These are phyloP conservation scores for Auricularia heimuer DNA, from an alignment of 768 basidiomycete genomes.

Conservation along the genomic window DNA sequence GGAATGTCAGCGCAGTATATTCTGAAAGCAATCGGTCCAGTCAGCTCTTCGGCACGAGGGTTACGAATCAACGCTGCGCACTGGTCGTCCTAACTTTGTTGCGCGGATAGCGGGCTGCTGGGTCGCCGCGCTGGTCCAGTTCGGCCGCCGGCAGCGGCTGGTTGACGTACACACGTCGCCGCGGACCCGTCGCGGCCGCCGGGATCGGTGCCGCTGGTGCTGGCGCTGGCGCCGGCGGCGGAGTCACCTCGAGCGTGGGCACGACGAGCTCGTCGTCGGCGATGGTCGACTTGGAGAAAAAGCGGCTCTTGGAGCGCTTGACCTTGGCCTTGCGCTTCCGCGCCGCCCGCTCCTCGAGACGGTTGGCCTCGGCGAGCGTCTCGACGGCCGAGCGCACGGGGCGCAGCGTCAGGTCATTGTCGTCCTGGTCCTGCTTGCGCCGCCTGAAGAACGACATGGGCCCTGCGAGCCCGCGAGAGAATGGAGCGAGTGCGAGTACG, in stretches of 20 bases:
- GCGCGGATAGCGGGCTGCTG: slow-evolving; percentile 64
- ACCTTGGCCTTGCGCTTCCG: slow-evolving; percentile 34
- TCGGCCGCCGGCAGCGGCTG: slow-evolving; percentile 53
- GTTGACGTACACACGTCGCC: slow-evolving; percentile 80
- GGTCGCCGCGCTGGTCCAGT: slow-evolving; percentile 62
- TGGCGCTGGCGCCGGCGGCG: not conserved
- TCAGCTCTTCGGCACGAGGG: not conserved
- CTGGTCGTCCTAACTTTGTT: slow-evolving; percentile 94
- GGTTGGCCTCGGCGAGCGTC: slow-evolving; percentile 78
- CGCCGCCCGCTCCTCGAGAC: slow-evolving; percentile 62
- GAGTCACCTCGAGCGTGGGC: not conserved
- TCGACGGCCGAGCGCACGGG: slow-evolving; percentile 91
- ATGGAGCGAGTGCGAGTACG: no score
- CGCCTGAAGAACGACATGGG: not conserved
- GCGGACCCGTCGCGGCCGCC: slow-evolving; percentile 35
- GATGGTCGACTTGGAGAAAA: not conserved
- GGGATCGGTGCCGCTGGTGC: not conserved
- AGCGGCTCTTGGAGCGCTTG: not conserved
- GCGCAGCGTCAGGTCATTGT: slow-evolving; percentile 77
- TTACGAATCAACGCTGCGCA: slow-evolving; percentile 31
- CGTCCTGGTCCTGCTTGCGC: slow-evolving; percentile 18
- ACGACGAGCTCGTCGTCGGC: not conserved
- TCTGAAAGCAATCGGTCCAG: slow-evolving; percentile 33
- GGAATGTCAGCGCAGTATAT: slow-evolving; percentile 82
- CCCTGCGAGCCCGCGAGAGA: not conserved